A percentile compares a stretch with the other conserved stretches of the same genome.
Evolutionary conservation across 441 rosid genomes (phyloP).

Genomic region (Jatropha podagrica): DNA sequence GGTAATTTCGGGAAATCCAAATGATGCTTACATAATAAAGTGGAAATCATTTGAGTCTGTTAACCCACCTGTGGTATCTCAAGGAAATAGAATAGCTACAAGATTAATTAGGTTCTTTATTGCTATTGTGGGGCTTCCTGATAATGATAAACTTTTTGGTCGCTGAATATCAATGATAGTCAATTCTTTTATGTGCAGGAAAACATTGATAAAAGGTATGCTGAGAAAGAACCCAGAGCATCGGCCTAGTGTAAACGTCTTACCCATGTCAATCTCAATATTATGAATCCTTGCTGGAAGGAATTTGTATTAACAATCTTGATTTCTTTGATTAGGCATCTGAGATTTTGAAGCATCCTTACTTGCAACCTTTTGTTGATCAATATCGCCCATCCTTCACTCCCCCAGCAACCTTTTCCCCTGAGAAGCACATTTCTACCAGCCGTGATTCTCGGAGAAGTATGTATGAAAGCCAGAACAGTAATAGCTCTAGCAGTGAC

Average conservation of each 20-base stretch:
- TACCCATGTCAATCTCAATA: slow-evolving; percentile 20
- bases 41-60: not conserved
- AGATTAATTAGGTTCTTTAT: not conserved
- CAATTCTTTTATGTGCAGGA: slow-evolving; percentile 49
- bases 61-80: not conserved
- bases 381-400: slow-evolving; percentile 63
- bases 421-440: slow-evolving; percentile 52
- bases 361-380: slow-evolving; percentile 84
- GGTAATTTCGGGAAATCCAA: not conserved
- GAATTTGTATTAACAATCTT: slow-evolving; percentile 25
- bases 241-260: slow-evolving; percentile 77
- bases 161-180: slow-evolving; percentile 9
- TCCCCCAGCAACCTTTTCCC: slow-evolving; percentile 37
- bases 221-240: slow-evolving; percentile 92
- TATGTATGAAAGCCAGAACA: slow-evolving; percentile 87
- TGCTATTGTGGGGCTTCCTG: not conserved
- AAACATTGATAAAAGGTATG: slow-evolving; percentile 86
- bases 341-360: slow-evolving; percentile 93
- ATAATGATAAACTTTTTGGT: not conserved
- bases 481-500: slow-evolving; percentile 76
- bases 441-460: slow-evolving; percentile 47
- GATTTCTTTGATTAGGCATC: slow-evolving; percentile 57
- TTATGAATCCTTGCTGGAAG: slow-evolving; percentile 16
- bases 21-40: not conserved
- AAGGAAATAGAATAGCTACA: slow-evolving; percentile 11